Conservation (phyloP, 441 rosid species). For the Sinapis alba region DNA sequence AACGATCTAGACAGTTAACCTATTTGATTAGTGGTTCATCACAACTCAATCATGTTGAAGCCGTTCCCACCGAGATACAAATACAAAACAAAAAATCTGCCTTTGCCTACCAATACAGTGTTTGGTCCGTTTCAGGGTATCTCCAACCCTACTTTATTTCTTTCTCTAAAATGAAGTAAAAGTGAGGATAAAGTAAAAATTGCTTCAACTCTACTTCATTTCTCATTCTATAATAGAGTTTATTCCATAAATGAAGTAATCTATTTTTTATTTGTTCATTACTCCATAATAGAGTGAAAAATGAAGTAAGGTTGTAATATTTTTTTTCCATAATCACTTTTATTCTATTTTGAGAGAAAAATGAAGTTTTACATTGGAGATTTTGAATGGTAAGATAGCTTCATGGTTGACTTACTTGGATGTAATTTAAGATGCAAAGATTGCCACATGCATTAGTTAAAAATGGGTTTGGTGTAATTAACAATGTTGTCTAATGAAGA, state of each 20-base stretch:
- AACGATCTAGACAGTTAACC: background rate
- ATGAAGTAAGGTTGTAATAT: no score
- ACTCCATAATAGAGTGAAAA: no score
- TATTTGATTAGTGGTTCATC: constrained; percentile 14
- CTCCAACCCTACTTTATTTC: no score
- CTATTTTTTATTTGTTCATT: no score
- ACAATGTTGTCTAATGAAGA: constrained; percentile 11
- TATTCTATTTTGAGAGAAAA: no score
- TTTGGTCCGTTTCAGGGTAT: background rate
- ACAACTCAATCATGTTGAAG: background rate
- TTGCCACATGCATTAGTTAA: background rate
- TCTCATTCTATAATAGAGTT: no score
- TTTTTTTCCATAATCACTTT: no score
- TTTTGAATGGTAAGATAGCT: background rate
- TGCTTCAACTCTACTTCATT: no score
- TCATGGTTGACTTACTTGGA: constrained; percentile 5
- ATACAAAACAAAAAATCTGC: background rate
- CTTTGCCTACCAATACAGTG: background rate
- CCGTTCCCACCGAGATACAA: background rate
- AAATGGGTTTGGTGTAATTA: constrained; percentile 3
- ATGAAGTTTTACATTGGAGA: no score
- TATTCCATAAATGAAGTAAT: no score
- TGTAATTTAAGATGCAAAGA: constrained; percentile 5
- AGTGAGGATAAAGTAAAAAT: no score
- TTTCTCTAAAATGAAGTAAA: no score